Conservation (phyloP, 2,329 filamentous ascomycete species). For the Dothistroma pini region DNA sequence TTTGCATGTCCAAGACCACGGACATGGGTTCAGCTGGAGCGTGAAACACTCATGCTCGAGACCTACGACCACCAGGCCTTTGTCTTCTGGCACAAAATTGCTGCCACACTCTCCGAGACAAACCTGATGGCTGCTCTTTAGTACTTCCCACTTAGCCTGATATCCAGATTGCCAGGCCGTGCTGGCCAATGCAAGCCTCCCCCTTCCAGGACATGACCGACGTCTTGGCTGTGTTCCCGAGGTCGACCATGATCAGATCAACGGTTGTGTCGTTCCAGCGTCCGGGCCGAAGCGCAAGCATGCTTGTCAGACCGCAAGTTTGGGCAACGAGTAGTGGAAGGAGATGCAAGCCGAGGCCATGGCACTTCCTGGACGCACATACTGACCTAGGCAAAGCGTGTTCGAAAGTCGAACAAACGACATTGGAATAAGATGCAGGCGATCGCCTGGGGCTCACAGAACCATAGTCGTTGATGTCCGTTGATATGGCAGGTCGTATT, state of each 20-base stretch:
- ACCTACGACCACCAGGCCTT: neutral
- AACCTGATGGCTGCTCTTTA: neutral
- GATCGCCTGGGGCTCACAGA: too few relatives aligned
- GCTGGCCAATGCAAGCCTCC: neutral
- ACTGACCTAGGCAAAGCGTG: slow-evolving; percentile 4
- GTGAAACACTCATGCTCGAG: neutral
- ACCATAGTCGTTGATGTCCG: too few relatives aligned
- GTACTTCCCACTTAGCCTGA: neutral
- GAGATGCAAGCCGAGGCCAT: neutral
- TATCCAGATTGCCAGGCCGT: neutral
- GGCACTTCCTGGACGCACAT: neutral
- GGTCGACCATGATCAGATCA: neutral
- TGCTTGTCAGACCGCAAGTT: neutral
- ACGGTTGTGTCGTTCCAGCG: neutral
- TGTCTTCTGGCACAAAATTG: neutral
- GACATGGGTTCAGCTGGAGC: neutral
- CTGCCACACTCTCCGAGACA: neutral
- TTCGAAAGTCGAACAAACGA: neutral
- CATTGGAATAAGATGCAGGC: neutral
- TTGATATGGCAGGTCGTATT: too few relatives aligned
- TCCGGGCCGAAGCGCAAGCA: neutral
- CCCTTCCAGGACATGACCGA: neutral
- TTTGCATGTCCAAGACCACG: neutral
- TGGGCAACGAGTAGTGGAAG: neutral
- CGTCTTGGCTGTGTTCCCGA: neutral